Evolutionary conservation across 2,329 filamentous ascomycete genomes (phyloP), one percentile per base, ranked within the genome.

Genomic region (Calcarisporium arbuscula): DNA sequence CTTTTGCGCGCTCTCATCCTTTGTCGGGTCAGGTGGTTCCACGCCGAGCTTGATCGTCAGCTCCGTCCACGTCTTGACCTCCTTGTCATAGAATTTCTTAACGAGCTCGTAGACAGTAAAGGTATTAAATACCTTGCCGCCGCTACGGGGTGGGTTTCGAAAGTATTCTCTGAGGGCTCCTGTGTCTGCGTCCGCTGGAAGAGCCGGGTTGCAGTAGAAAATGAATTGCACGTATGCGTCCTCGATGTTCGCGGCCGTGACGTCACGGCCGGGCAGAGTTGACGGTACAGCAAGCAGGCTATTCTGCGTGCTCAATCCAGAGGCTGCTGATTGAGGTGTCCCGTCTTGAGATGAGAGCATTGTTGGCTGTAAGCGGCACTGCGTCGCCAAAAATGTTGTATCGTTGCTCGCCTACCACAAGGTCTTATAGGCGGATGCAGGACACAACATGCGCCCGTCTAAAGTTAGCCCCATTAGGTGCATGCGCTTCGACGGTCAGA

Each of bases 41-140:
- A 95, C 90, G 8, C 90, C 89, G n/a, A 95, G 67, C 49, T 83
- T 82, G 34, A 89, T 74, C 1, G 86, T 89, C 46, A 95, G 57
- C 55, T 95, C 85, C 26, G 84, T 85, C 89, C 89, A 95, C 0
- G 88, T 95, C 60, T 89, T 92, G 56, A 95, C 80, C 51, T 94
- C 85, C 52, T 85, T 89, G 16, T 67, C 65, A 45, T 94, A 84
- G 34, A 94, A 75, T 56, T 82, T 81, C 43, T 74, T 70, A 51
- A 95, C 86, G 34, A 95, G 70, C 51, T 85, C 74, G 54, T 80
- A 94, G 15, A 95, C 66, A 7, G 68, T 68, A 57, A 77, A 94
- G 1, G 84, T 84, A 50, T 78, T 84, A 54, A 95, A 95, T 39
- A 70, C 79, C 58, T 94, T 94, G 41, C 85, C 85, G 48, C 90